A percentile compares a stretch with the other conserved stretches of the same genome.
These are phyloP conservation scores for Saccharomyces hybrid DNA, from an alignment of 1,139 yeast species.

Conservation along the genomic window DNA sequence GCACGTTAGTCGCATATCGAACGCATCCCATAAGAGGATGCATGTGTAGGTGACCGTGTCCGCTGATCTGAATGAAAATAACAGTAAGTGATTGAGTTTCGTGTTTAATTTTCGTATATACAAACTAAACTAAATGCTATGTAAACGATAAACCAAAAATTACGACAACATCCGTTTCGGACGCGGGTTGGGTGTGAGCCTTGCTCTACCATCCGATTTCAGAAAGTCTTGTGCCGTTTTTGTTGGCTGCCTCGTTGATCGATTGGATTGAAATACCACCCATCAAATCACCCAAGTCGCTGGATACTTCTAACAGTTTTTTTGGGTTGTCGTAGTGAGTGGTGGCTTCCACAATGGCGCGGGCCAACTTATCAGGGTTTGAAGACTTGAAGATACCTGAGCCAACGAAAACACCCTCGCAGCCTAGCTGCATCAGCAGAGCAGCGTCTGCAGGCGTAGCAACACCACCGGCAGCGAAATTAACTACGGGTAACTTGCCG, in stretches of 20 bases:
- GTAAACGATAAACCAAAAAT: no score
- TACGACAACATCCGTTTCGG: no score
- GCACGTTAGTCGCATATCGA: no score
- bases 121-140: no score
- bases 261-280: conserved; percentile 25
- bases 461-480: conserved; percentile 87
- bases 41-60: no score
- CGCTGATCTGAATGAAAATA: no score
- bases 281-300: conserved; percentile 51
- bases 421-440: conserved; percentile 78
- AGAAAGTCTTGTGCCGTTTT: conserved; percentile 20
- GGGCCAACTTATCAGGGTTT: conserved; percentile 69
- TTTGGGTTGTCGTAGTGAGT: conserved; percentile 63
- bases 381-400: conserved; percentile 66
- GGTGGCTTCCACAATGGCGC: conserved; percentile 75
- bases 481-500: conserved; percentile 74
- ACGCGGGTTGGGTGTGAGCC: no score
- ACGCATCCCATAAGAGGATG: no score
- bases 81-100: no score
- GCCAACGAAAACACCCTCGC: conserved; percentile 89
- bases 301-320: conserved; percentile 60
- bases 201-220: conserved; percentile 23
- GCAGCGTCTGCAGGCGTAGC: conserved; percentile 91
- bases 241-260: conserved; percentile 11
- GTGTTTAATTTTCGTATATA: no score